A percentile compares a stretch with the other conserved stretches of the same genome.
Evolutionary conservation across 106 monocot species (phyloP).

Genomic region (Acorus gramineus): DNA sequence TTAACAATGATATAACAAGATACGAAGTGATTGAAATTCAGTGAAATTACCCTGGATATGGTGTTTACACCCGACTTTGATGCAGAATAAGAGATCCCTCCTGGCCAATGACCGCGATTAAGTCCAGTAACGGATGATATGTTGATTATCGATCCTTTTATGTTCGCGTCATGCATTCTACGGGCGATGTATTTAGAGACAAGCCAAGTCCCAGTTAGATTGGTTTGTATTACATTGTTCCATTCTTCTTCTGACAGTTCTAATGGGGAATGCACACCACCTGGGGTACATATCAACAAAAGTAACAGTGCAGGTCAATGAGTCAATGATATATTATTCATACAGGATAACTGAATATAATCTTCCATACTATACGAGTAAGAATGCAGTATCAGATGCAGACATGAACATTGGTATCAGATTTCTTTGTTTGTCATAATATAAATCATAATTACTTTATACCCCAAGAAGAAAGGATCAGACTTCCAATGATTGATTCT

Average conservation of each 20-base stretch:
- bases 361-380: too few relatives aligned
- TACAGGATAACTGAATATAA: too few relatives aligned
- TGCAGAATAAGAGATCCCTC: constrained; percentile 29
- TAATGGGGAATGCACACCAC: constrained; percentile 30
- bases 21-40: too few relatives aligned
- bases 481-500: too few relatives aligned
- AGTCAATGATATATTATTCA: too few relatives aligned
- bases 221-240: constrained; percentile 32
- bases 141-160: constrained; percentile 50
- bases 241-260: constrained; percentile 64
- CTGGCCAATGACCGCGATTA: constrained; percentile 35
- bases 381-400: too few relatives aligned
- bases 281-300: constrained; percentile 6
- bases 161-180: constrained; percentile 35
- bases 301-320: too few relatives aligned
- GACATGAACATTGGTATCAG: too few relatives aligned
- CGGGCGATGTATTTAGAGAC: constrained; percentile 45
- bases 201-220: constrained; percentile 56
- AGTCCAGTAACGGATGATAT: constrained; percentile 51
- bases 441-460: too few relatives aligned
- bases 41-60: constrained; percentile 29
- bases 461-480: too few relatives aligned
- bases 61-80: constrained; percentile 38
- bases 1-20: too few relatives aligned
- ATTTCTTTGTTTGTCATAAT: too few relatives aligned